Evolutionary conservation across 139 green algal genomes (phyloP).

Genomic region (Chlorella sp.): DNA sequence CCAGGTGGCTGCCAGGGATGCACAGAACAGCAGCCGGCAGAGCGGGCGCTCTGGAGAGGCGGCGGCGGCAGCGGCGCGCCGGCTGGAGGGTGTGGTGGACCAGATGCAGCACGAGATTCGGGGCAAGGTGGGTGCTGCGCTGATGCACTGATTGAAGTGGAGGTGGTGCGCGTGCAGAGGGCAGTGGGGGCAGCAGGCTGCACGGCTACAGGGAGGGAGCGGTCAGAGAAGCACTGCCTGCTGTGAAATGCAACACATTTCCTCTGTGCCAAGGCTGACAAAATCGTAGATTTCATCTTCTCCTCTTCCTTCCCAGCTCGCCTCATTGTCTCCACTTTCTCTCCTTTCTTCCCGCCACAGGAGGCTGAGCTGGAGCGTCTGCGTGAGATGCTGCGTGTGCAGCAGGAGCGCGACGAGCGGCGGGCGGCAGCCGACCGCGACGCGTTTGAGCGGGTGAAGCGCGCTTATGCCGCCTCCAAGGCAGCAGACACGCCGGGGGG

Average conservation of each 20-base stretch:
- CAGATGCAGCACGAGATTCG: slow-evolving; percentile 14
- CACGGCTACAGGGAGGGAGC: no score
- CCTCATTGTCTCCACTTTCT: no score
- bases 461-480: not conserved
- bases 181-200: not conserved
- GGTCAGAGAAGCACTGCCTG: no score
- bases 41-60: not conserved
- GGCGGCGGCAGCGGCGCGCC: not conserved
- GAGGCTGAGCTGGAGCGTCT: slow-evolving; percentile 20
- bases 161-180: not conserved
- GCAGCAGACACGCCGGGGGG: slow-evolving; percentile 14
- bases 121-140: slow-evolving; percentile 5
- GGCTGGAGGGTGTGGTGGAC: slow-evolving; percentile 15
- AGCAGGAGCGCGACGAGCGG: slow-evolving; percentile 16
- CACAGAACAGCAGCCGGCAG: not conserved
- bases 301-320: not conserved
- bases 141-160: not conserved
- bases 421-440: not conserved
- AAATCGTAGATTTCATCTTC: not conserved
- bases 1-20: slow-evolving; percentile 5
- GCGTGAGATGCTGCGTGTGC: not conserved
- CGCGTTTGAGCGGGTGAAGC: slow-evolving; percentile 24
- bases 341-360: not conserved
- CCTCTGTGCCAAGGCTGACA: no score
- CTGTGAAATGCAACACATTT: no score